phyloP scores from a whole-genome alignment of 2,329 filamentous ascomycete genomes.

The Cladosporium sphaerospermum region DNA sequence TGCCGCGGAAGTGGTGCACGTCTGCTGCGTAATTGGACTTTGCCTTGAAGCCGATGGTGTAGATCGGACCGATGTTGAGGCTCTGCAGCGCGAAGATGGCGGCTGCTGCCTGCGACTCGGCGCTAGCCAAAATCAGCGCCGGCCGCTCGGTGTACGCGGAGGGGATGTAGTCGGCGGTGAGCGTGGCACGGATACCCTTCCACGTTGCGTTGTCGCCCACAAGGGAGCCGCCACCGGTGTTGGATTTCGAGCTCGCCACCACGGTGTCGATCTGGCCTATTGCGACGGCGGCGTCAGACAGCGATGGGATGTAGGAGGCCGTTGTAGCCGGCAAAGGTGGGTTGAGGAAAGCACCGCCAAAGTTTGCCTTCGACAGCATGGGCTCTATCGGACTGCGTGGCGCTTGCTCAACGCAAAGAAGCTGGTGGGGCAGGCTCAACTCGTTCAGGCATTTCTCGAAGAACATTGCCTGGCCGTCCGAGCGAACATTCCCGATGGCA shows the following conservation, averaged over 20 bases:
- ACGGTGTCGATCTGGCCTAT: slow-evolving; percentile 82
- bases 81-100: slow-evolving; percentile 73
- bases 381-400: slow-evolving; percentile 62
- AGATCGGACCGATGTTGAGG: slow-evolving; percentile 69
- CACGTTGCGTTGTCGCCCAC: slow-evolving; percentile 78
- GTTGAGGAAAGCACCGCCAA: slow-evolving; percentile 76
- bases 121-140: slow-evolving; percentile 67
- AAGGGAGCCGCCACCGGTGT: slow-evolving; percentile 38
- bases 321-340: slow-evolving; percentile 56
- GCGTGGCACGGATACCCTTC: slow-evolving; percentile 76
- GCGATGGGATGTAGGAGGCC: slow-evolving; percentile 52
- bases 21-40: slow-evolving; percentile 56
- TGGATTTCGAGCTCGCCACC: slow-evolving; percentile 47
- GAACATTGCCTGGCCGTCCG: slow-evolving; percentile 74
- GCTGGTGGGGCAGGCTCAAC: slow-evolving; percentile 77
- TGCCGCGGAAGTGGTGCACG: slow-evolving; percentile 58
- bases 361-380: slow-evolving; percentile 65
- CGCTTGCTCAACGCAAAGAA: slow-evolving; percentile 66
- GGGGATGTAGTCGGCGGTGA: slow-evolving; percentile 75
- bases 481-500: slow-evolving; percentile 66
- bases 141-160: slow-evolving; percentile 72
- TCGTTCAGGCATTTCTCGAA: slow-evolving; percentile 61
- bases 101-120: slow-evolving; percentile 68
- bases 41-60: slow-evolving; percentile 71
- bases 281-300: slow-evolving; percentile 69